Base-by-base conservation (phyloP, 257 asterid genomes). In the Solanum microdontum region DNA sequence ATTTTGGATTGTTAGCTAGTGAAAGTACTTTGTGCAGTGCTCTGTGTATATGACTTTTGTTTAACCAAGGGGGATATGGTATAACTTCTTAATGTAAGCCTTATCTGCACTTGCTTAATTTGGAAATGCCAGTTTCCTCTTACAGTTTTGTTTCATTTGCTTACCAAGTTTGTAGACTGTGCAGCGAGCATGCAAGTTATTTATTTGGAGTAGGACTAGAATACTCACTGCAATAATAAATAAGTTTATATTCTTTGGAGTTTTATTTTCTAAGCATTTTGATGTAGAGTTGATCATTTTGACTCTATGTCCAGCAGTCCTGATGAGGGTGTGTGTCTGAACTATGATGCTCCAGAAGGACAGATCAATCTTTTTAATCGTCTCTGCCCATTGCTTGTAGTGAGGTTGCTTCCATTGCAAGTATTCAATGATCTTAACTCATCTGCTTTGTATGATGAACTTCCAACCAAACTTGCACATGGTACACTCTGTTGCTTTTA, bases 321-420 rank as follows among this genome's bases (percentile, higher is more conserved):
- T 40, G 88, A 83, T 37, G 92, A 87, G 87, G 55, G 90, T 89
- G 77, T 84, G 87, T 88, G 88, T 84, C 84, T 90, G 82, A 88
- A 40, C 73, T 86, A 82, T 88, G 96, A 89, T 83, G 86, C 89
- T 82, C 86, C 88, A 89, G 88, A 91, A 51, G 79, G 58, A 76
- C 92, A 93, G 88, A 82, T 88, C 73, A 87, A 91, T 83, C 92
- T 96, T 70, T 96, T 95, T 89, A 90, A 88, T 88, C 95, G 91
- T 87, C 97, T 96, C 86, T 94, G 98, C 91, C 99, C 98, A n/a
- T 93, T 96, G 91, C 96, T 96, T 80, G 87, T 96, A 36, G 94
- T 96, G 91, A 93, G 94, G 90, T 92, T 96, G 87, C 99, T 96
- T 88, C 99, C 99, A 21, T 87, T 94, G 85, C 93, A 92, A 88